Percentiles rank a stretch among this genome's conserved stretches.
Evolutionary conservation across 495 filamentous ascomycete genomes (phyloP).

Genomic region (Chlorociboria aeruginascens): DNA sequence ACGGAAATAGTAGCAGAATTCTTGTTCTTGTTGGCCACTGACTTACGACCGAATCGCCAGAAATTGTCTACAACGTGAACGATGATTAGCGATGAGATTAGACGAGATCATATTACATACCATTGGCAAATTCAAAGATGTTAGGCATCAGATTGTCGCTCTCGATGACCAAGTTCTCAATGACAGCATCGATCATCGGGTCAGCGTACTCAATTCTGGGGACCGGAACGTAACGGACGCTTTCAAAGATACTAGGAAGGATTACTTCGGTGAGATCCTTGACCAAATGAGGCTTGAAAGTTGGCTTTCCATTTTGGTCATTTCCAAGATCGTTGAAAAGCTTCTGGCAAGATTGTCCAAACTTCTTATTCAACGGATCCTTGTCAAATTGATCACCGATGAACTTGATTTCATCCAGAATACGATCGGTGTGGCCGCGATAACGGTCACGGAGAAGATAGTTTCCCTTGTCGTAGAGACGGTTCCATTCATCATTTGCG

Average conservation of each 20-base stretch:
- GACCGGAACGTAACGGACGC: constrained; percentile 81
- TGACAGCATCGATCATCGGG: constrained; percentile 67
- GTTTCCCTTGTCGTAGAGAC: constrained; percentile 73
- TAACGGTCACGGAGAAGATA: constrained; percentile 87
- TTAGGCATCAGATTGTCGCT: constrained; percentile 97
- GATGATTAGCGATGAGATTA: neutral
- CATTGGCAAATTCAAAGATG: constrained; percentile 64
- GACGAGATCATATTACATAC: constrained; percentile 1
- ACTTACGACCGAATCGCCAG: constrained; percentile 90
- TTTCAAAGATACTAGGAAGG: constrained; percentile 74
- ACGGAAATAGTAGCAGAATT: constrained; percentile 76
- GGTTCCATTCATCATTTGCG: constrained; percentile 73
- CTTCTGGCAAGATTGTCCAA: constrained; percentile 64
- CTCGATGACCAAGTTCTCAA: constrained; percentile 92
- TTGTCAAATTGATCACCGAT: constrained; percentile 77
- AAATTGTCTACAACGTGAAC: constrained; percentile 68
- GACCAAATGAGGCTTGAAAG: constrained; percentile 83
- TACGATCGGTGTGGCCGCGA: constrained; percentile 71
- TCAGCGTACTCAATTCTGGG: constrained; percentile 92
- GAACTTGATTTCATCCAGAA: constrained; percentile 85
- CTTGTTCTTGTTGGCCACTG: constrained; percentile 61
- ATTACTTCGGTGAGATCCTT: constrained; percentile 85
- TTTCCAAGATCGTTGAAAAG: constrained; percentile 82
- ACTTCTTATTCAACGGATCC: constrained; percentile 74
- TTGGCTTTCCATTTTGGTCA: constrained; percentile 68